These are phyloP conservation scores for Microcos paniculata DNA, from an alignment of 345 rosid species.

Conservation along the genomic window DNA sequence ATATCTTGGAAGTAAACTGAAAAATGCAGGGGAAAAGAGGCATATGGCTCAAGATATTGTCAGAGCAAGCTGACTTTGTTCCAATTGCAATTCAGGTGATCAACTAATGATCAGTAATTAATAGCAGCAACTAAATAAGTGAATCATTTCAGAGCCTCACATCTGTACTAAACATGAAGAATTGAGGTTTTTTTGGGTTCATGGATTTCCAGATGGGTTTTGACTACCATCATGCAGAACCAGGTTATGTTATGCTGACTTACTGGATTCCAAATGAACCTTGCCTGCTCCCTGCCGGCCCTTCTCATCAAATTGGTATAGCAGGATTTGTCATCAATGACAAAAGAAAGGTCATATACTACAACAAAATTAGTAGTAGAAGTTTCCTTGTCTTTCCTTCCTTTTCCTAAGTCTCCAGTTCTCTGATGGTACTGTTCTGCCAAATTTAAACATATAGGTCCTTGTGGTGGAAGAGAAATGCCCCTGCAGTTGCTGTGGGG, in stretches of 20 bases:
- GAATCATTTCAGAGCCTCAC: no score
- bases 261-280: slow-evolving; percentile 53
- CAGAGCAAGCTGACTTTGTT: slow-evolving; percentile 41
- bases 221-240: slow-evolving; percentile 51
- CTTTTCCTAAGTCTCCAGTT: no score
- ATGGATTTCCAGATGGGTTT: slow-evolving; percentile 43
- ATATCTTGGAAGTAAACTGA: not conserved
- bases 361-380: no score
- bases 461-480: slow-evolving; percentile 54
- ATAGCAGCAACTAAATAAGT: not conserved
- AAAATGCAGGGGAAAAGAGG: slow-evolving; percentile 44
- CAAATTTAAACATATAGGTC: slow-evolving; percentile 25
- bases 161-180: not conserved
- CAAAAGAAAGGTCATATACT: slow-evolving; percentile 33
- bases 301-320: slow-evolving; percentile 53
- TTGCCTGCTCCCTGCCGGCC: slow-evolving; percentile 45
- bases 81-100: slow-evolving; percentile 51
- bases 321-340: slow-evolving; percentile 47
- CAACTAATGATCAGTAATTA: not conserved
- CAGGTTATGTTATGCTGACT: slow-evolving; percentile 49
- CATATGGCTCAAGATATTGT: slow-evolving; percentile 44
- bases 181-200: not conserved
- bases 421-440: not conserved
- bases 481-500: slow-evolving; percentile 36
- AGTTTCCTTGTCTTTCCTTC: not conserved